phyloP scores from a whole-genome alignment of 2,329 filamentous ascomycete genomes.

The Emmonsiellopsis sp. region DNA sequence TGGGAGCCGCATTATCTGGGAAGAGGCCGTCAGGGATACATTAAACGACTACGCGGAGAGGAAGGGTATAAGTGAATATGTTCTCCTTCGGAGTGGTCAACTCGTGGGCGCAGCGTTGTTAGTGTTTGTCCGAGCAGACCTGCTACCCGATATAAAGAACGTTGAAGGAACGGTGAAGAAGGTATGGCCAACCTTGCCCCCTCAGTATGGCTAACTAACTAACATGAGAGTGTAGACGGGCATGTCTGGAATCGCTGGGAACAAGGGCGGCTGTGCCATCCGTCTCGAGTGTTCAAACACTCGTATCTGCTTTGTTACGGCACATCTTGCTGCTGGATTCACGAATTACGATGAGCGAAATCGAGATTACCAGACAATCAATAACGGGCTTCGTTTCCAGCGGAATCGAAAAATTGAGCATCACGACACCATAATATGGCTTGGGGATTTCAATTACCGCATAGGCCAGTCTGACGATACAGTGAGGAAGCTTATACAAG shows the following conservation, averaged over 20 bases:
- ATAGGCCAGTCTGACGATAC: slow-evolving; percentile 75
- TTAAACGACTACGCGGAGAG: slow-evolving; percentile 62
- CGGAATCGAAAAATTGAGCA: slow-evolving; percentile 84
- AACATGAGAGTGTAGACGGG: slow-evolving; percentile 48
- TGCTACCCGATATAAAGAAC: slow-evolving; percentile 78
- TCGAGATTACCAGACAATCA: slow-evolving; percentile 82
- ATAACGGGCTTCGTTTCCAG: slow-evolving; percentile 79
- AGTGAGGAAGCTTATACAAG: slow-evolving; percentile 63
- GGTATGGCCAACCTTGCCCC: slow-evolving; percentile 21
- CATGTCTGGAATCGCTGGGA: slow-evolving; percentile 92
- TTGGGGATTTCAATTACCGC: slow-evolving; percentile 97
- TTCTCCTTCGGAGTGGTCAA: slow-evolving; percentile 82
- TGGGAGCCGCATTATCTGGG: slow-evolving; percentile 74
- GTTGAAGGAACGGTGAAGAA: slow-evolving; percentile 96
- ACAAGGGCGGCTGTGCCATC: slow-evolving; percentile 95
- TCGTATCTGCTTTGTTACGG: slow-evolving; percentile 88
- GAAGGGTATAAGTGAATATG: slow-evolving; percentile 66
- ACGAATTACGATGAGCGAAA: slow-evolving; percentile 95
- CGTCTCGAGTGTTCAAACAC: slow-evolving; percentile 91
- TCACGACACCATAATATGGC: slow-evolving; percentile 85
- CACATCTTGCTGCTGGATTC: slow-evolving; percentile 91
- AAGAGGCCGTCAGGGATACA: slow-evolving; percentile 65
- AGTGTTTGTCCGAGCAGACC: slow-evolving; percentile 75
- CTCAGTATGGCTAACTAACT: slow-evolving; percentile 10
- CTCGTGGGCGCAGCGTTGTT: slow-evolving; percentile 88